Base-by-base conservation (phyloP, 2,329 filamentous ascomycete genomes). In the Orbilia blumenaviensis region DNA sequence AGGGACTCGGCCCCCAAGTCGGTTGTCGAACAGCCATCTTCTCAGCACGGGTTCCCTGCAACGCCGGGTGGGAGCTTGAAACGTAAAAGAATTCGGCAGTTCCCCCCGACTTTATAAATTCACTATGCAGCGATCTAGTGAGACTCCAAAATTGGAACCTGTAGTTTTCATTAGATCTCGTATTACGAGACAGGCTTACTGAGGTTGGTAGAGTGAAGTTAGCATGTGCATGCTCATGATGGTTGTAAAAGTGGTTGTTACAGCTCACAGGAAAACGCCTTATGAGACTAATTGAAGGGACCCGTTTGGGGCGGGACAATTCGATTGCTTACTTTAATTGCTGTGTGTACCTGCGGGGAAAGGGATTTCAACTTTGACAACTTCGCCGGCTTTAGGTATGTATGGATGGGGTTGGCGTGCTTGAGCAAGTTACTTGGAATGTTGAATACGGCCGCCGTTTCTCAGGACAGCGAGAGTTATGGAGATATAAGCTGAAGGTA, bases 171-270 rank as follows among this genome's bases (percentile, higher is more conserved):
- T 75, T 60, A 41, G 50, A 41, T 64, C 72, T 76, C 72, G 72
- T 69, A 69, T 68, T 76, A 69, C 64, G 72, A 76, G 64, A 76
- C 64, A 69, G 64, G 63, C 72, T 76, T 68, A 76, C 64, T 69
- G 52, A 60, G n/a, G 27, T 54, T 67, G 58, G 18, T 36, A 56
- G 52, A 56, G 32, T 44, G 25, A 56, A 44, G 23, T 52, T 48
- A 58, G 67, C 63, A 46, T 56, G 23, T 44, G 32, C 52, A 38
- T 56, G 52, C 32, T 56, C 32, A 56, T 56, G n/a, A 56, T 56
- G 32, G 38, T 56, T 8, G 14, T 42, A 18, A 34, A 21, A 54
- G 16, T 38, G 32, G 32, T 56, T 56, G 52, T 56, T 23, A 56
- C 29, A 56, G 52, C 52, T 56, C 52, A 56, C 52, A 56, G 52